Base-by-base conservation (phyloP, 106 monocot genomes). In the Dendrobium nobile region DNA sequence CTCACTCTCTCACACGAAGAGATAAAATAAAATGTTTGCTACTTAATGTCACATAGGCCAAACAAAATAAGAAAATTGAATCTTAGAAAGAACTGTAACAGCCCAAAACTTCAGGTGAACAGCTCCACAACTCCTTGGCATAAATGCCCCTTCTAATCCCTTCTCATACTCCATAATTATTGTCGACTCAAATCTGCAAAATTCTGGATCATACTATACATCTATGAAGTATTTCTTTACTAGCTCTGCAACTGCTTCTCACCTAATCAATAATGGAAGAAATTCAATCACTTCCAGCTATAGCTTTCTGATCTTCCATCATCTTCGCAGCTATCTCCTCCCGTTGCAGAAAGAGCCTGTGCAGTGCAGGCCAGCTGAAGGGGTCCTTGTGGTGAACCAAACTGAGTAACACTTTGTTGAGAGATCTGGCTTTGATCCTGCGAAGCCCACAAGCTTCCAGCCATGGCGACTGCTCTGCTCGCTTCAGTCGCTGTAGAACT, bases 301-400 rank as follows among this genome's bases (percentile, higher is more conserved):
- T 80, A 91, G 86, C 95, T 88, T 79, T 90, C 98, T 0, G 91
- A 99, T 65, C 80, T 90, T 2, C 85, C 83, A 81, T 99, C 98
- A 7, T 95, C 90, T 18, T 87, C 83, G 42, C 89, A 86, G 79
- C 91, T 88, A 51, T 88, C 88, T 9, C 86, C 89, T 9, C 77
- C 85, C 45, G 83, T 84, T 5, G 82, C 51, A 15, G 88, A 86
- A 28, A 85, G 54, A 2, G 80, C 89, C 65, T 84, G 31, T 5
- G 72, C 81, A 9, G 85, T 37, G 17, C 48, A 77, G 15, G 80
- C 47, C 9, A 95, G 42, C 40, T 91, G 88, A 27, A 95, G 87
- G 15, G 95, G 91, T 4, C 95, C 85, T 58, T 93, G 85, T 0
- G 99, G 95, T 5, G 98, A 99, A 19, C 83, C 85, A 2, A 90